Conservation (phyloP, 495 filamentous ascomycete species). For the Penicillium paradoxum region DNA sequence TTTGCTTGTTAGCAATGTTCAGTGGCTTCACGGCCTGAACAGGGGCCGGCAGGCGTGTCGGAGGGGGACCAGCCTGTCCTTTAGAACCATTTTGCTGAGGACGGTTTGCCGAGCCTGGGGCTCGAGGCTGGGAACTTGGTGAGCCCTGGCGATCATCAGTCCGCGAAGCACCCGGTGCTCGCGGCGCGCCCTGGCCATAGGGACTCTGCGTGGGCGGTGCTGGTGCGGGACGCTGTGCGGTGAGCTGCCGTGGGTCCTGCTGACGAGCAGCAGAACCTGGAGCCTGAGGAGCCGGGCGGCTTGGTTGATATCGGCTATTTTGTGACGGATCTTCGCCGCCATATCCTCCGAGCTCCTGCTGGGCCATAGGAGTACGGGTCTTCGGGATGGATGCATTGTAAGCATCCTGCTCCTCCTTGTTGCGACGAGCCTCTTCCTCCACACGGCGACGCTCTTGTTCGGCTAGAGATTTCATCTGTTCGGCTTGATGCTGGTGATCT, state of each 20-base stretch:
- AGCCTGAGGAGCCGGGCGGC: constrained; percentile 55
- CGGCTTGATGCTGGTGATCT: constrained; percentile 40
- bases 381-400: constrained; percentile 87
- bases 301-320: constrained; percentile 74
- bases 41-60: constrained; percentile 56
- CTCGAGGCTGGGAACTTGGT: constrained; percentile 35
- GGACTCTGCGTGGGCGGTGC: constrained; percentile 40
- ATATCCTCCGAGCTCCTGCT: constrained; percentile 80
- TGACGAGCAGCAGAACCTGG: constrained; percentile 40
- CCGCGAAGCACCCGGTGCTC: constrained; percentile 20
- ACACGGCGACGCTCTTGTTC: constrained; percentile 47
- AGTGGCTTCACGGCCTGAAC: constrained; percentile 76
- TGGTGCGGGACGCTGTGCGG: constrained; percentile 55
- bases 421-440: constrained; percentile 51
- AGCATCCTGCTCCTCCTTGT: constrained; percentile 64
- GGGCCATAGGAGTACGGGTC: constrained; percentile 66
- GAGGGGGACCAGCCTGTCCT: constrained; percentile 37
- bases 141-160: constrained; percentile 28
- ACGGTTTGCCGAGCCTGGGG: constrained; percentile 45
- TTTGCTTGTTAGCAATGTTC: constrained; percentile 79
- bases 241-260: constrained; percentile 42
- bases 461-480: constrained; percentile 48
- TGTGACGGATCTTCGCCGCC: constrained; percentile 44
- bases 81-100: constrained; percentile 32
- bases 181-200: constrained; percentile 22